Conservation (phyloP, 2,329 filamentous ascomycete species). For the Fusarium lateritium region DNA sequence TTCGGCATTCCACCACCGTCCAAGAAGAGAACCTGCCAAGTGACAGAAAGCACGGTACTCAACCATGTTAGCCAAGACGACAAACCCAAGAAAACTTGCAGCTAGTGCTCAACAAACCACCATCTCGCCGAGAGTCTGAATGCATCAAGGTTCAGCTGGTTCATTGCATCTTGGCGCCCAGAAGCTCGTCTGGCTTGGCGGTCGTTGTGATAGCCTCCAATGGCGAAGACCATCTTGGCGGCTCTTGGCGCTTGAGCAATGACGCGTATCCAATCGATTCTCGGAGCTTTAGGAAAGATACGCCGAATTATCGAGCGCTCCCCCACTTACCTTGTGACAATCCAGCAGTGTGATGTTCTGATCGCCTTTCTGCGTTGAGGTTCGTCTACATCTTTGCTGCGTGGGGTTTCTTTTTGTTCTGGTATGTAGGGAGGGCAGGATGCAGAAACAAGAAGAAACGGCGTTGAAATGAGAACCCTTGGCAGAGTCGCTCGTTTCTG, state of each 20-base stretch:
- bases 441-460: constrained; percentile 12
- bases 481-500: constrained; percentile 26
- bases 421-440: constrained; percentile 10
- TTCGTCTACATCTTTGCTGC: constrained; percentile 12
- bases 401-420: constrained; percentile 14
- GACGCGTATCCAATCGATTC: constrained; percentile 37
- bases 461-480: constrained; percentile 9
- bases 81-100: constrained; percentile 3
- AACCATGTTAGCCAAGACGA: constrained; percentile 15
- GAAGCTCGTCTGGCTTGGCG: constrained; percentile 22
- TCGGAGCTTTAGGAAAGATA: constrained; percentile 12
- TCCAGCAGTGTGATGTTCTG: constrained; percentile 9
- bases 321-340: constrained; percentile 11
- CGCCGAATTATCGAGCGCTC: constrained; percentile 17
- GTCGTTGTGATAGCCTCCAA: constrained; percentile 36
- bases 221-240: constrained; percentile 32
- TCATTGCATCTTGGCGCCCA: constrained; percentile 33
- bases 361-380: constrained; percentile 10
- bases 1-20: constrained; percentile 34
- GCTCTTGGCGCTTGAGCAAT: constrained; percentile 44
- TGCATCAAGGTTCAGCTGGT: constrained; percentile 45
- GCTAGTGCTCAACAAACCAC: constrained; percentile 33
- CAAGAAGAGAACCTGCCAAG: constrained; percentile 11
- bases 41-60: constrained; percentile 12
- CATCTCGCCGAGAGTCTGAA: constrained; percentile 37